These are phyloP conservation scores for Phytophthora sojae DNA, from an alignment of 352 stramenopile species.

Conservation along the genomic window DNA sequence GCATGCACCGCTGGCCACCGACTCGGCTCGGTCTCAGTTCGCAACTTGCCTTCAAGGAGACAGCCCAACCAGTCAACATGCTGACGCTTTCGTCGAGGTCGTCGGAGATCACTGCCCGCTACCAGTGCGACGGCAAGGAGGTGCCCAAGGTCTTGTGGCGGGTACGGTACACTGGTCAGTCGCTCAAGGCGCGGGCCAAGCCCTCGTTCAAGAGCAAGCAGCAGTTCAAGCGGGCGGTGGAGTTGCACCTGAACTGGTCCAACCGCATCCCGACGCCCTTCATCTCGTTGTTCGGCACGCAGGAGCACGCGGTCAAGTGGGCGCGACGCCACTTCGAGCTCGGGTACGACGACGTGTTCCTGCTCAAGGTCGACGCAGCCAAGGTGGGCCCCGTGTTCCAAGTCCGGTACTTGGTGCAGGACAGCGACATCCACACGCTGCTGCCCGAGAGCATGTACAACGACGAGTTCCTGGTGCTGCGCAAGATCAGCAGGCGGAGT, in stretches of 20 bases:
- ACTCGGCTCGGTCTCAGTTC: constrained; percentile 17
- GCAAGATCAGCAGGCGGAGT: constrained; percentile 18
- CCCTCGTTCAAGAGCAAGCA: constrained; percentile 30
- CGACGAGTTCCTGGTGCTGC: constrained; percentile 28
- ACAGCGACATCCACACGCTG: constrained; percentile 13
- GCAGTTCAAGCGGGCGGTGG: constrained; percentile 21
- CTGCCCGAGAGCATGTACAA: constrained; percentile 11
- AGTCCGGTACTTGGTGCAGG: constrained; percentile 18
- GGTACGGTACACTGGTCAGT: constrained; percentile 30
- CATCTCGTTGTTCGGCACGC: constrained; percentile 19
- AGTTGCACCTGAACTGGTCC: constrained; percentile 26
- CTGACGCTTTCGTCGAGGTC: constrained; percentile 10
- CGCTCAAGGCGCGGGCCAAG: constrained; percentile 23
- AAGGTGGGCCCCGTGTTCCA: constrained; percentile 21
- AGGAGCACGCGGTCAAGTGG: constrained; percentile 20
- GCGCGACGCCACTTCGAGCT: constrained; percentile 16
- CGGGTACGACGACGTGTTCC: constrained; percentile 31
- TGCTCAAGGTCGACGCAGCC: constrained; percentile 22
- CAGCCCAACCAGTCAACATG: neutral
- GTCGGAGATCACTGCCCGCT: constrained; percentile 13
- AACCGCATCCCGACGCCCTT: constrained; percentile 26
- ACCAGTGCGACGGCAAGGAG: constrained; percentile 21
- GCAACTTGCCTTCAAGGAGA: constrained; percentile 15
- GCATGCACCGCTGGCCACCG: neutral
- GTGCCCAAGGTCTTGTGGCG: constrained; percentile 25